Conservation (phyloP, 2,329 filamentous ascomycete genomes). For the Arachnomyces sp. region DNA sequence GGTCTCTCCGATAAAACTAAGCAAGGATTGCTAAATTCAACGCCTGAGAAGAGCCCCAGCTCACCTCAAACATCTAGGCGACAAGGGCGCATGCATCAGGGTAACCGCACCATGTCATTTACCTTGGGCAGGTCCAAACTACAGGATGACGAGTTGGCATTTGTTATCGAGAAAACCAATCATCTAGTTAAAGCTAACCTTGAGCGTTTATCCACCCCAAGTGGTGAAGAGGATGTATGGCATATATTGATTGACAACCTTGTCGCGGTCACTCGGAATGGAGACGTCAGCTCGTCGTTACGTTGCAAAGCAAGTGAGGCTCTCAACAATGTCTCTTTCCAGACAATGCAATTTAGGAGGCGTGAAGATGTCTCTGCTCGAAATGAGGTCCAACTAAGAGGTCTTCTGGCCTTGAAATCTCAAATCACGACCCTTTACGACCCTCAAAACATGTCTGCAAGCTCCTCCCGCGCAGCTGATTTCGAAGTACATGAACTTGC, state of each 20-base stretch:
- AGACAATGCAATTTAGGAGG: conserved; percentile 34
- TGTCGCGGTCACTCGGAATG: conserved; percentile 37
- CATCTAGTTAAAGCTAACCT: conserved; percentile 68
- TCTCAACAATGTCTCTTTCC: conserved; percentile 39
- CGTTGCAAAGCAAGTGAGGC: conserved; percentile 53
- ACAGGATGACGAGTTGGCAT: conserved; percentile 37
- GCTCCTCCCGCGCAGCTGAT: conserved; percentile 56
- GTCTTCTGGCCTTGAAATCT: conserved; percentile 58
- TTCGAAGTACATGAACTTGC: conserved; percentile 72
- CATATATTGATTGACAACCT: conserved; percentile 51
- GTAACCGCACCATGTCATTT: conserved; percentile 33
- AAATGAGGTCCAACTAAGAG: conserved; percentile 59
- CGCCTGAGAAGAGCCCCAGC: conserved; percentile 33
- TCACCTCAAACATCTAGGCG: conserved; percentile 20
- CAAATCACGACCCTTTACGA: conserved; percentile 53
- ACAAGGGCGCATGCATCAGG: conserved; percentile 26
- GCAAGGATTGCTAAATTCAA: conserved; percentile 25
- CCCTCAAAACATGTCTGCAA: conserved; percentile 44
- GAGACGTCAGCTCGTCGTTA: conserved; percentile 29
- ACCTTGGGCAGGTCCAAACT: conserved; percentile 32
- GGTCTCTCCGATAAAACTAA: conserved; percentile 48
- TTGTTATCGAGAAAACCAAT: conserved; percentile 63
- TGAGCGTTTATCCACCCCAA: conserved; percentile 60
- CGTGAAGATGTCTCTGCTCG: conserved; percentile 38
- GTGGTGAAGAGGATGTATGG: conserved; percentile 69